Evolutionary conservation across 192 early-diverging fungal genomes (phyloP).

Genomic region (Backusella macrospora): DNA sequence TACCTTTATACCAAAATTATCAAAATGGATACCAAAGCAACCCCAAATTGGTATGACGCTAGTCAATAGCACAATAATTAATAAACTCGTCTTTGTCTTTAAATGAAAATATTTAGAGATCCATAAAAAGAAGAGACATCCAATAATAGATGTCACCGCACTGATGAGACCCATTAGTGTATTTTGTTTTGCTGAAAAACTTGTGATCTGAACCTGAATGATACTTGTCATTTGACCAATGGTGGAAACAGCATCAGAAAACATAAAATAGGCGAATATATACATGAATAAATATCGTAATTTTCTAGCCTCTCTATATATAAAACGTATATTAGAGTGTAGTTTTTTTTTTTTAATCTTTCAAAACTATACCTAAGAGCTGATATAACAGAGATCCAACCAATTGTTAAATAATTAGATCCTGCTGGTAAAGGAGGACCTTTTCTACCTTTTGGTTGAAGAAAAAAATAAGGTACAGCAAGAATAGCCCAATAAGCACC

Average conservation of each 20-base stretch:
- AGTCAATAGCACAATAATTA: constrained; percentile 39
- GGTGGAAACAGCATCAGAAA: constrained; percentile 41
- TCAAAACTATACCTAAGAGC: background rate
- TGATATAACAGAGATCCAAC: constrained; percentile 23
- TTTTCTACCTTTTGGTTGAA: constrained; percentile 41
- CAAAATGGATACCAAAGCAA: constrained; percentile 44
- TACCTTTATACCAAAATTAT: constrained; percentile 52
- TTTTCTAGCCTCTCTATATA: constrained; percentile 35
- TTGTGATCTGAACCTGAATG: constrained; percentile 36
- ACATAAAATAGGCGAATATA: constrained; percentile 45
- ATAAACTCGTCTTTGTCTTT: constrained; percentile 44
- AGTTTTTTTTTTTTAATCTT: background rate
- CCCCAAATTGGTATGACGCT: constrained; percentile 43
- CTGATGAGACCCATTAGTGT: constrained; percentile 39
- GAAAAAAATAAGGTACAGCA: constrained; percentile 44
- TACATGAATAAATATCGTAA: constrained; percentile 45
- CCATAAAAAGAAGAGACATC: constrained; percentile 43
- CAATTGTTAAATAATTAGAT: constrained; percentile 39
- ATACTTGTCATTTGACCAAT: constrained; percentile 34
- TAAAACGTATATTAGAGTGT: too few species aligned
- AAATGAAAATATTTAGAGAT: constrained; percentile 39
- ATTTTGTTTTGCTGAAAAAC: constrained; percentile 24
- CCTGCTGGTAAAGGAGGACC: constrained; percentile 42
- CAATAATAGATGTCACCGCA: constrained; percentile 42
- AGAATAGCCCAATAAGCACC: constrained; percentile 41